Conservation (phyloP, 345 rosid genomes). For the Garcia nutans region DNA sequence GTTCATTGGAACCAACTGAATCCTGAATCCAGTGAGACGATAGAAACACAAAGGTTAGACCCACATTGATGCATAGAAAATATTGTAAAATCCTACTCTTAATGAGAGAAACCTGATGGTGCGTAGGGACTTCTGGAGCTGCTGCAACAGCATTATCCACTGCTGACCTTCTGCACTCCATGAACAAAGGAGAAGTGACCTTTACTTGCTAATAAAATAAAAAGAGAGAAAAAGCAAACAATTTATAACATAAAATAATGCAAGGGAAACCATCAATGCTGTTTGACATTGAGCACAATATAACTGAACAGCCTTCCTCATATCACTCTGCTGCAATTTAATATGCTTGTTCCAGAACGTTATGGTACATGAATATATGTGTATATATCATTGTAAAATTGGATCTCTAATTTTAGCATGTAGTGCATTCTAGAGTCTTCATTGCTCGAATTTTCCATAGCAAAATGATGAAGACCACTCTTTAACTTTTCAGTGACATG, state of each 20-base stretch:
- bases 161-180: constrained; percentile 35
- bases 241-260: background rate
- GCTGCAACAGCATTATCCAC: constrained; percentile 34
- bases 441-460: background rate
- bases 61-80: constrained; percentile 4
- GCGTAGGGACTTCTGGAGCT: constrained; percentile 30
- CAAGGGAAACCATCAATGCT: background rate
- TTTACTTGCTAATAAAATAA: background rate
- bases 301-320: background rate
- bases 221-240: background rate
- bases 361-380: background rate
- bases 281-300: background rate
- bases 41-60: constrained; percentile 4
- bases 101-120: constrained; percentile 43
- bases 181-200: constrained; percentile 9
- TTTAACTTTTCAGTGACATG: background rate
- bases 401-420: background rate
- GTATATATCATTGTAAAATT: background rate
- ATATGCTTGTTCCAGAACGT: background rate
- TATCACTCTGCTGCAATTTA: background rate
- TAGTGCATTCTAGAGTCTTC: constrained; percentile 5
- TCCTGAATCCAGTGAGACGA: constrained; percentile 35
- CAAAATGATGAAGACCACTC: background rate
- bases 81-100: background rate
- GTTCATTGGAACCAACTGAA: constrained; percentile 54